These are phyloP conservation scores for Macadamia integrifolia DNA, from an alignment of 164 flowering plant species.

Conservation along the genomic window DNA sequence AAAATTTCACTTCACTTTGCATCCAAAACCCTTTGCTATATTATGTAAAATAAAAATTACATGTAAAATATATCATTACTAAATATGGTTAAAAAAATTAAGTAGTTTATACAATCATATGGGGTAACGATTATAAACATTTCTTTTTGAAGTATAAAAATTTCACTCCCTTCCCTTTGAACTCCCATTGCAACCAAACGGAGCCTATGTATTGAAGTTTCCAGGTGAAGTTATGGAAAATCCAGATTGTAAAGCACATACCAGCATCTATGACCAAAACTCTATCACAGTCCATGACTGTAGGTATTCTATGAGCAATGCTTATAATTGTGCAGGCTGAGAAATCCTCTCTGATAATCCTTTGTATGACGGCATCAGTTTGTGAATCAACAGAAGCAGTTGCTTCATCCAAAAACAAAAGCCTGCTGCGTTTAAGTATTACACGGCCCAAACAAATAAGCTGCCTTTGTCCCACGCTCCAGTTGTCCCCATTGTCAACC, in stretches of 20 bases:
- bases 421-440: slow-evolving; percentile 77
- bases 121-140: too few relatives aligned
- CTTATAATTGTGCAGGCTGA: slow-evolving; percentile 81
- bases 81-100: too few relatives aligned
- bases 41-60: too few relatives aligned
- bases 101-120: too few relatives aligned
- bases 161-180: too few relatives aligned
- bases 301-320: slow-evolving; percentile 98
- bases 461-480: slow-evolving; percentile 99
- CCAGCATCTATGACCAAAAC: slow-evolving; percentile 97
- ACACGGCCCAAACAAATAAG: slow-evolving; percentile 91
- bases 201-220: not conserved
- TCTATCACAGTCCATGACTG: slow-evolving; percentile 94
- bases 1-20: too few relatives aligned
- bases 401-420: slow-evolving; percentile 95
- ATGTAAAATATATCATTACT: too few relatives aligned
- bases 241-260: slow-evolving; percentile 13
- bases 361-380: slow-evolving; percentile 91
- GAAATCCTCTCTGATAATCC: slow-evolving; percentile 87
- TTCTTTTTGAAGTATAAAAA: too few relatives aligned
- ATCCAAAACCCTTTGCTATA: too few relatives aligned
- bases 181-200: too few relatives aligned
- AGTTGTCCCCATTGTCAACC: slow-evolving; percentile 88
- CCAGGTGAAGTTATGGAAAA: not conserved
- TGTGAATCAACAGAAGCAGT: slow-evolving; percentile 98